Base-by-base conservation (phyloP, 225 moss, liverwort and hornwort genomes). In the Polytrichum commune region DNA sequence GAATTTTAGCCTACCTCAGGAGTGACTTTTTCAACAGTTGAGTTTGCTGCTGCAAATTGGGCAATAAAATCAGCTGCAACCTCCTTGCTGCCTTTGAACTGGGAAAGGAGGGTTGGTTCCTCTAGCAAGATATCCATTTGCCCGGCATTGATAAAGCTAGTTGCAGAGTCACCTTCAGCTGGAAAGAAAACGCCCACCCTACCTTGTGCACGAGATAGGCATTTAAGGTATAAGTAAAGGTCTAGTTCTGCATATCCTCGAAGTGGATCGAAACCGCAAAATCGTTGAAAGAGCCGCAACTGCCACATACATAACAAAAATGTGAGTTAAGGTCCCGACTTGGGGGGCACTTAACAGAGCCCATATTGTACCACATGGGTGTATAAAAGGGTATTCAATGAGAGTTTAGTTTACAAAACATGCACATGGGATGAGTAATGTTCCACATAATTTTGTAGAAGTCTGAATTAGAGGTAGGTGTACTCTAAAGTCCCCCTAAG, bases 221-320 rank as follows among this genome's bases (percentile, higher is more conserved):
- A 79, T 76, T 67, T 91, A 27, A 98, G 79, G 77, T 98, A 98
- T 0, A 98, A 82, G 80, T 98, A 98, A n/a, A 98, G 81, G 27
- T 98, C 93, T 55, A 72, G 73, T 66, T 98, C 98, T 13, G 86
- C 88, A 64, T 95, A 98, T 27, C 84, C 89, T 78, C 84, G 88
- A 71, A 81, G 78, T 66, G 89, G 93, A 75, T 98, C 98, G 85
- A 91, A 91, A 19, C 91, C 93, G 55, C 94, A 95, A 63, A 93
- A 95, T 72, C 93, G 84, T 73, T 93, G 85, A 66, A 95, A 95
- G 71, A 95, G 77, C 18, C 90, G 77, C 66, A 88, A 57, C 88
- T 88, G 64, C 29, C 46, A 16, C 38, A 38, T 38, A 26, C 13
- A 13, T 38, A 13, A 38, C 13, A 46, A 35, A 38, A 13, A 46